Evolutionary conservation across 2,329 filamentous ascomycete genomes (phyloP), one percentile per base, ranked within the genome.

Genomic region (Botrytis aclada): DNA sequence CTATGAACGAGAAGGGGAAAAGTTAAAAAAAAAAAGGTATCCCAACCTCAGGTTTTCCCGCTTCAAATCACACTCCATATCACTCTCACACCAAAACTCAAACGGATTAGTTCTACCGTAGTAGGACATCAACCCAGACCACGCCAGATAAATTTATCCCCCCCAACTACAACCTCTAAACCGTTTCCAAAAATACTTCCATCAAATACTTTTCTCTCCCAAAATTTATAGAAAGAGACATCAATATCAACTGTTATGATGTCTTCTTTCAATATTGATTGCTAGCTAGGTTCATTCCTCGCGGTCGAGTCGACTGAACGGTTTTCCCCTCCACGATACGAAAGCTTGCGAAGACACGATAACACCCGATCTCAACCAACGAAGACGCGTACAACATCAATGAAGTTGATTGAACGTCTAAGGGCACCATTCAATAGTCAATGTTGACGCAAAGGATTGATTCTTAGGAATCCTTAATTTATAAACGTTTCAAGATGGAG

Each of bases 401-500:
- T 72, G 70, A 45, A 5, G 22, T 66, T 25, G 37, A 37, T 39
- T 51, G 20, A 51, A 41, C 58, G 29, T 67, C 43, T 20, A 32
- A 22, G 61, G 62, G 54, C 70, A 58, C 37, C n/a, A 47, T 34
- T 58, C n/a, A 65, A 70, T 25, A 72, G 70, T 72, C 70, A 41
- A 72, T 72, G 70, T 72, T 72, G 37, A 65, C 62, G 70, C 62
- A 45, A 43, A 60, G 47, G 64, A 22, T 66, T 32, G 70, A 72
- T 72, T 72, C 70, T 66, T 60, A 72, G 70, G 70, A 72, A 72
- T 72, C 70, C 70, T 67, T 9, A 54, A 65, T 63, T 51, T 51
- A 62, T 9, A 62, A n/a, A n/a, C 10, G 14, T 62, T 25, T 22
- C 41, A 60, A 43, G 47, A 72, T 72, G 77, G 79, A 79, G 72